Conservation (phyloP, 257 asterid species). For the Eustoma russellianum region DNA sequence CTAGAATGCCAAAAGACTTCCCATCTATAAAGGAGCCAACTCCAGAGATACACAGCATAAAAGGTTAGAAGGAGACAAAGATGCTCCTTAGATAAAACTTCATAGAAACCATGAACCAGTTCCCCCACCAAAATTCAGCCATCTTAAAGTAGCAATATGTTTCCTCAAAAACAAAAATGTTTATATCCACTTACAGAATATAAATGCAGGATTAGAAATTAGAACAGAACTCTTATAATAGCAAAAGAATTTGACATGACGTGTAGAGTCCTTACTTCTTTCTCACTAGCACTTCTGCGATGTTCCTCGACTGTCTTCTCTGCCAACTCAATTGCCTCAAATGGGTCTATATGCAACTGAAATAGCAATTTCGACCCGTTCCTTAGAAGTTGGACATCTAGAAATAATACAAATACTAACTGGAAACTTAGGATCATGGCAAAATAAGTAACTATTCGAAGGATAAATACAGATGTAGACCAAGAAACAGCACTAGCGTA, state of each 20-base stretch:
- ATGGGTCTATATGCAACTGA: constrained; percentile 88
- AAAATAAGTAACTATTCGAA: too few species aligned
- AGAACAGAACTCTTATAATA: too few species aligned
- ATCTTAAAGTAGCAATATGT: background rate
- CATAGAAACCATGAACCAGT: background rate
- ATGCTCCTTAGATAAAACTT: background rate
- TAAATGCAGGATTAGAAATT: too few species aligned
- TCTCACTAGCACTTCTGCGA: constrained; percentile 92
- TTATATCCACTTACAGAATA: background rate
- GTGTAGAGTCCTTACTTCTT: constrained; percentile 55
- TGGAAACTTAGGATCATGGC: background rate
- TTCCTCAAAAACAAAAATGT: too few species aligned
- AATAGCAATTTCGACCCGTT: constrained; percentile 2
- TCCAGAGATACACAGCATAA: background rate
- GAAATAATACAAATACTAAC: background rate
- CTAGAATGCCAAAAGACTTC: background rate
- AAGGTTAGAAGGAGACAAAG: too few species aligned
- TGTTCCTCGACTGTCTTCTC: constrained; percentile 85
- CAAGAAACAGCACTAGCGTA: constrained; percentile 27
- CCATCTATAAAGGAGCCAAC: background rate
- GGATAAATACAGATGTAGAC: background rate
- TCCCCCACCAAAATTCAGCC: background rate
- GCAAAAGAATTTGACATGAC: too few species aligned
- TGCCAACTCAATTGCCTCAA: constrained; percentile 82
- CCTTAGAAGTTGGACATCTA: background rate